Conservation (phyloP, 2,329 filamentous ascomycete genomes). For the Nemania abortiva region DNA sequence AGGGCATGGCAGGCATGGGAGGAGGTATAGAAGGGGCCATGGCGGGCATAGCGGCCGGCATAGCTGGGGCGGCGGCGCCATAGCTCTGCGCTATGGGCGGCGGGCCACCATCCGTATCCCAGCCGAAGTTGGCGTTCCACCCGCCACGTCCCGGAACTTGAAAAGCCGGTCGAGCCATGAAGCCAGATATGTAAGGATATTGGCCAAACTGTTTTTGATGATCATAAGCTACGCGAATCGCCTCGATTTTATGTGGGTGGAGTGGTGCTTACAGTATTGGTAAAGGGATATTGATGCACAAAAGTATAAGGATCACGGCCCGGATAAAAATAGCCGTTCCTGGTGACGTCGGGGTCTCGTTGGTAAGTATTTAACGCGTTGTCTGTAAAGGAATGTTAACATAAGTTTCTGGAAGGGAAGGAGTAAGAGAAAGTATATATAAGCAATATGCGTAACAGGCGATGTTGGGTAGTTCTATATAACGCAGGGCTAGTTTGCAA, state of each 20-base stretch:
- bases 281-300: conserved; percentile 17
- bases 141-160: conserved; percentile 33
- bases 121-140: conserved; percentile 46
- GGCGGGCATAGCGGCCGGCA: too few species aligned
- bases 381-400: conserved; percentile 10
- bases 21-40: conserved; percentile 13
- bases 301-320: conserved; percentile 12
- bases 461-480: background rate
- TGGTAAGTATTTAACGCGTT: background rate
- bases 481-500: background rate
- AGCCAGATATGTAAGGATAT: conserved; percentile 4
- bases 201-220: background rate
- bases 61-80: too few species aligned
- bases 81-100: background rate
- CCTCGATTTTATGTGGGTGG: background rate
- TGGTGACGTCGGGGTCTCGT: conserved; percentile 7
- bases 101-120: conserved; percentile 46
- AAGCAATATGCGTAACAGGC: background rate
- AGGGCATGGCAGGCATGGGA: conserved; percentile 16
- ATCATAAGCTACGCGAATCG: background rate
- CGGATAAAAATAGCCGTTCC: conserved; percentile 27
- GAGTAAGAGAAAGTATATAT: background rate
- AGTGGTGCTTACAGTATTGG: background rate
- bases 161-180: conserved; percentile 42
- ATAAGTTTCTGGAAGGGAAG: background rate